A percentile compares a stretch with the other conserved stretches of the same genome.
These are phyloP conservation scores for Evernia prunastri DNA, from an alignment of 495 filamentous ascomycete species.

Conservation along the genomic window DNA sequence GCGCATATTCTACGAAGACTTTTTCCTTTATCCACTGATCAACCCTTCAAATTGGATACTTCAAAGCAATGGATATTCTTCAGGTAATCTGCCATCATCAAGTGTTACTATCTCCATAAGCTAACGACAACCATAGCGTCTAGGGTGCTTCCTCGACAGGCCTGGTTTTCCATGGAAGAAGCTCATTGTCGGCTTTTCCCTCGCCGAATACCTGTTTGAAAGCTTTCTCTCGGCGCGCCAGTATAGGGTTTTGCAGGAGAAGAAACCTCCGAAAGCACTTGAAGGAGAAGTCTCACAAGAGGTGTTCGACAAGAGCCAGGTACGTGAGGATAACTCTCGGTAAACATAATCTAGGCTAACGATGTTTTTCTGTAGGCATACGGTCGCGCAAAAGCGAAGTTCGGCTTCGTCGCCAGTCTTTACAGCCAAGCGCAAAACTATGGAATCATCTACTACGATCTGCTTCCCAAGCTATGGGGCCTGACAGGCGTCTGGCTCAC, in stretches of 20 bases:
- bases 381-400: slow-evolving; percentile 89
- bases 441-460: slow-evolving; percentile 79
- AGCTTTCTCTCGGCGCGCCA: slow-evolving; percentile 78
- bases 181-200: slow-evolving; percentile 85
- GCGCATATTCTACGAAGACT: neutral
- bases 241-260: slow-evolving; percentile 74
- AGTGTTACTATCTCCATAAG: neutral
- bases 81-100: slow-evolving; percentile 11
- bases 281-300: slow-evolving; percentile 80
- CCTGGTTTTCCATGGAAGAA: slow-evolving; percentile 96
- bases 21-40: neutral
- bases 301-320: slow-evolving; percentile 90
- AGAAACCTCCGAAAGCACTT: slow-evolving; percentile 73
- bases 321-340: slow-evolving; percentile 29
- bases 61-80: slow-evolving; percentile 18
- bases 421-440: slow-evolving; percentile 83
- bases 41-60: neutral
- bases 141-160: slow-evolving; percentile 80
- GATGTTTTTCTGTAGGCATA: slow-evolving; percentile 55
- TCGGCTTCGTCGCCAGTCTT: slow-evolving; percentile 67
- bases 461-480: slow-evolving; percentile 85
- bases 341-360: neutral
- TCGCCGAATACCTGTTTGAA: slow-evolving; percentile 84
- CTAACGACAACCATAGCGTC: slow-evolving; percentile 50
- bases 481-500: slow-evolving; percentile 68